These are phyloP conservation scores for Erodium texanum DNA, from an alignment of 441 rosid species.

Conservation along the genomic window DNA sequence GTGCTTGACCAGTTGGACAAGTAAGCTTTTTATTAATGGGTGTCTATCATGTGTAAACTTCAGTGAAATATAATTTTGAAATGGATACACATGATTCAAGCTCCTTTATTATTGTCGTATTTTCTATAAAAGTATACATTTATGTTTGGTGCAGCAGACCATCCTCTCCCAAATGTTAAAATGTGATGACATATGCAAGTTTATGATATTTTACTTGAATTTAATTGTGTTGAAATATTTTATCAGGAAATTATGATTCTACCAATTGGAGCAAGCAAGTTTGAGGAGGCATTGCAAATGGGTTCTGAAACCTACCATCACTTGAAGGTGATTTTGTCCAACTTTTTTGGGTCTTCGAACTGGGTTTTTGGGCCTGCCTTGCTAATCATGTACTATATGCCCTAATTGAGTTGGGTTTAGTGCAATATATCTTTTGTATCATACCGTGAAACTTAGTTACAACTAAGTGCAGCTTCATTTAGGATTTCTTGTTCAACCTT, in stretches of 20 bases:
- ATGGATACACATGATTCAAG: too few species aligned
- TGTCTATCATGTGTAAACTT: too few species aligned
- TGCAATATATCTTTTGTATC: neutral
- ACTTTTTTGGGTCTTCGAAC: neutral
- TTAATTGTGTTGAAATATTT: neutral
- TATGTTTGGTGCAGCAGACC: neutral
- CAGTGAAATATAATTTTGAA: too few species aligned
- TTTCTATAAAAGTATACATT: too few species aligned
- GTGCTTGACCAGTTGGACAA: too few species aligned
- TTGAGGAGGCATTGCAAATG: conserved; percentile 92
- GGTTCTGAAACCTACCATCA: conserved; percentile 94
- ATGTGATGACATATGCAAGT: neutral
- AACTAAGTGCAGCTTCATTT: neutral
- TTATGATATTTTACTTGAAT: neutral
- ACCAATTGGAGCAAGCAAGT: conserved; percentile 82
- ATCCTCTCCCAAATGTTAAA: neutral
- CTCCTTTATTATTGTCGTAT: too few species aligned
- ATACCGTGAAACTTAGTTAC: neutral
- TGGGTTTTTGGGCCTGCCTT: too few species aligned
- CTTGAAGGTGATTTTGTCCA: conserved; percentile 54
- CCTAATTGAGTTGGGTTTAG: neutral
- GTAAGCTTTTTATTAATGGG: too few species aligned
- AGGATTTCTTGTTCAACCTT: conserved; percentile 1
- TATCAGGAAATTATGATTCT: conserved; percentile 82
- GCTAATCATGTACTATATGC: too few species aligned